phyloP scores from a whole-genome alignment of 2,329 filamentous ascomycete genomes.

The Orbilia javanica region DNA sequence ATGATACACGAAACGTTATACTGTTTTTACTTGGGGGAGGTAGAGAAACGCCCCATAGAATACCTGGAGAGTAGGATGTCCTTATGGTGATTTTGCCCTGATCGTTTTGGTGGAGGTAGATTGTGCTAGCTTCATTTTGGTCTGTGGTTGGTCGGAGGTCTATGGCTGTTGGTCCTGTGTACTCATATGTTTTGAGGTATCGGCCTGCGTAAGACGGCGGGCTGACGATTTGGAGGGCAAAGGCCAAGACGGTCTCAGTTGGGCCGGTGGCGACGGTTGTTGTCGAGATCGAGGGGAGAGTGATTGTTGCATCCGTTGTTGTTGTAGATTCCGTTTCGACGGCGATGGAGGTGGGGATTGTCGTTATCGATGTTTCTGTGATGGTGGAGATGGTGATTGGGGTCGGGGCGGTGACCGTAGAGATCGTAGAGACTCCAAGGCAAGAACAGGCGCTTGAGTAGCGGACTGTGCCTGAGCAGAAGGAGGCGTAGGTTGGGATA shows the following conservation, averaged over 20 bases:
- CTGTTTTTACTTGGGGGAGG: neutral
- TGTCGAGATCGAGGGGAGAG: neutral
- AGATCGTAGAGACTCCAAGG: constrained; percentile 27
- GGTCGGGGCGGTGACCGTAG: constrained; percentile 16
- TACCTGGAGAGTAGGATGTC: constrained; percentile 5
- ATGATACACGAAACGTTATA: neutral
- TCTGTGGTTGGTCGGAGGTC: neutral
- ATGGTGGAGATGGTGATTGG: constrained; percentile 20
- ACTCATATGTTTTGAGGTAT: constrained; percentile 10
- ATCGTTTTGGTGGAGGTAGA: constrained; percentile 21
- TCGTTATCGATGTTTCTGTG: neutral
- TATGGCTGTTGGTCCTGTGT: neutral
- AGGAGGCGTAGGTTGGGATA: constrained; percentile 27
- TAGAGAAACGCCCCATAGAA: constrained; percentile 4
- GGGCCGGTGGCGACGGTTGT: constrained; percentile 21
- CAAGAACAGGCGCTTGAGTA: constrained; percentile 44
- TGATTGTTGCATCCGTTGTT: constrained; percentile 18
- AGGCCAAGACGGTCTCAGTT: constrained; percentile 11
- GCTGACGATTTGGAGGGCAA: constrained; percentile 28
- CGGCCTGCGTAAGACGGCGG: constrained; percentile 13
- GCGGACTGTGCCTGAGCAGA: constrained; percentile 29
- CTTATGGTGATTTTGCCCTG: neutral
- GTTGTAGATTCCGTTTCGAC: constrained; percentile 5
- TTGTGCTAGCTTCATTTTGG: neutral
- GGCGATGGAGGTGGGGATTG: neutral